These are phyloP conservation scores for Penicillium cinerascens DNA, from an alignment of 495 filamentous ascomycete species.

Conservation along the genomic window DNA sequence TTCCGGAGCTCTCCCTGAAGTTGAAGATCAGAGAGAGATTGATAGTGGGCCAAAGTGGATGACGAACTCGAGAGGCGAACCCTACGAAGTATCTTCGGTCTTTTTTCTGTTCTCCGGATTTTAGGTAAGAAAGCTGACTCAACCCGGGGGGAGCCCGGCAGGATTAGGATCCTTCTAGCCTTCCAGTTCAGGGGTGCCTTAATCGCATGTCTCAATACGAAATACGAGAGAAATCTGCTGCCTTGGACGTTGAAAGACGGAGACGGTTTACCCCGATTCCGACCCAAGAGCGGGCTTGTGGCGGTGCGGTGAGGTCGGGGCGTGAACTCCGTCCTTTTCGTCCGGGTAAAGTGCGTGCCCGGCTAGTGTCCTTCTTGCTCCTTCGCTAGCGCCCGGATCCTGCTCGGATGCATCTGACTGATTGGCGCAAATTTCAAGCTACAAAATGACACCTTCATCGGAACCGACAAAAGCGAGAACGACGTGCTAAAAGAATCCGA, in stretches of 20 bases:
- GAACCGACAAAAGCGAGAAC: neutral
- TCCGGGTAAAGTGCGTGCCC: neutral
- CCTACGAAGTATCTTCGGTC: neutral
- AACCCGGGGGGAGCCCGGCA: too few species aligned
- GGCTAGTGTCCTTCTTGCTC: neutral
- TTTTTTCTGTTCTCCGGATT: neutral
- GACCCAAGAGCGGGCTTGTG: neutral
- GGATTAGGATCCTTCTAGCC: neutral
- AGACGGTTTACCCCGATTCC: constrained; percentile 12
- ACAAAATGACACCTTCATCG: neutral
- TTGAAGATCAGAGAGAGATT: constrained; percentile 3
- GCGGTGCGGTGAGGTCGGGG: neutral
- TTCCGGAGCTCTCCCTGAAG: constrained; percentile 12
- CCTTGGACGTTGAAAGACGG: constrained; percentile 7
- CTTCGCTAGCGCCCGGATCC: neutral
- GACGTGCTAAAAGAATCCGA: neutral
- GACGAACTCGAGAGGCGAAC: constrained; percentile 16
- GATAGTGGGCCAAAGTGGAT: constrained; percentile 7
- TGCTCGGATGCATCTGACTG: neutral
- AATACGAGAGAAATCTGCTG: constrained; percentile 1
- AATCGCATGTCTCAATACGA: neutral
- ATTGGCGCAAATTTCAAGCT: neutral
- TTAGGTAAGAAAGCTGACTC: neutral
- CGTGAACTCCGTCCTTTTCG: constrained; percentile 4
- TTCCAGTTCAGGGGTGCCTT: neutral